These are phyloP conservation scores for Citrus mangshanensis DNA, from an alignment of 345 rosid genomes.

Conservation along the genomic window DNA sequence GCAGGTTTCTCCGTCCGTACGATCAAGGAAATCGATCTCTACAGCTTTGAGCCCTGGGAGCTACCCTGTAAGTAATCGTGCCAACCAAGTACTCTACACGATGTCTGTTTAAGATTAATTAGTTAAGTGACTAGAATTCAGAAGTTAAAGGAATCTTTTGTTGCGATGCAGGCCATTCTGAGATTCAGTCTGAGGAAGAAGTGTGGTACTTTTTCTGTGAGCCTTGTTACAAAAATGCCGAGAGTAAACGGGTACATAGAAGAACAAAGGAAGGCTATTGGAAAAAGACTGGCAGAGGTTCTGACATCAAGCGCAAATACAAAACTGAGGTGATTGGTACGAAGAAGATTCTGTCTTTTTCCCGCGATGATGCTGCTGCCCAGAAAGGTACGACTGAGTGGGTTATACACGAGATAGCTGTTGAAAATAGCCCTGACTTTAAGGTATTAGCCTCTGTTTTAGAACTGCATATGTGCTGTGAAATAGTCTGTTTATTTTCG, in stretches of 20 bases:
- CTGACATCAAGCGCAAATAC: constrained; percentile 10
- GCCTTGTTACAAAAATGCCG: background rate
- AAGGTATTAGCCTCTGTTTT: background rate
- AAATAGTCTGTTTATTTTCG: background rate
- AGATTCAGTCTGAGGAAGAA: too few relatives aligned
- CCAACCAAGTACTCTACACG: background rate
- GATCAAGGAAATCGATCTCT: background rate
- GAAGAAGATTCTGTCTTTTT: constrained; percentile 32
- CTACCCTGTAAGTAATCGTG: background rate
- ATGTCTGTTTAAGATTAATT: background rate
- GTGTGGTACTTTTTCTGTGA: too few relatives aligned
- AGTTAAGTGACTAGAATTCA: too few relatives aligned
- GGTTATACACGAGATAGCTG: background rate
- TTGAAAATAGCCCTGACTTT: background rate
- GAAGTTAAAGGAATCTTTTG: too few relatives aligned
- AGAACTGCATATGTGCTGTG: background rate
- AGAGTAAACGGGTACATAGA: constrained; percentile 22
- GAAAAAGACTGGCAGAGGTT: constrained; percentile 39
- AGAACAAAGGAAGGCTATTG: constrained; percentile 33
- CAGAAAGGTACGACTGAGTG: background rate
- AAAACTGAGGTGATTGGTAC: constrained; percentile 27
- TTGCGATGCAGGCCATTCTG: too few relatives aligned
- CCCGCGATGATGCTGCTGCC: background rate
- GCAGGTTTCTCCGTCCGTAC: background rate
- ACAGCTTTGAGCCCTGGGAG: background rate